A percentile compares a stretch with the other conserved stretches of the same genome.
phyloP scores from a whole-genome alignment of 192 early-diverging fungal species.

The Coemansia sp. region DNA sequence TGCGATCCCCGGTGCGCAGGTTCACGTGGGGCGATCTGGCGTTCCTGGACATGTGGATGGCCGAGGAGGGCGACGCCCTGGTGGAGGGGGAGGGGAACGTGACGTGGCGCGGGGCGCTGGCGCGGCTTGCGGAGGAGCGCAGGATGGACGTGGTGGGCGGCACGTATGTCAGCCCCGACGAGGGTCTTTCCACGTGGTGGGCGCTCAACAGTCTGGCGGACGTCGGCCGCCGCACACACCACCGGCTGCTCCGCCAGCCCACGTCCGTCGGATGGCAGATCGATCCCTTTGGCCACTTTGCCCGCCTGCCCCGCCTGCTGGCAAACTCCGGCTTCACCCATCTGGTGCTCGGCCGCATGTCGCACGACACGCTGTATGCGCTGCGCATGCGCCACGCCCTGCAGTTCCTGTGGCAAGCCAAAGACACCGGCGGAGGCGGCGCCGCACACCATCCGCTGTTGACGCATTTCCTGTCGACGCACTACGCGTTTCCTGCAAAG shows the following conservation, averaged over 20 bases:
- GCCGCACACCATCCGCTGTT: constrained; percentile 2
- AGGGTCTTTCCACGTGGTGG: constrained; percentile 51
- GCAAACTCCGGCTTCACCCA: constrained; percentile 28
- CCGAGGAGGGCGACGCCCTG: constrained; percentile 26
- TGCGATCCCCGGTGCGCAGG: constrained; percentile 16
- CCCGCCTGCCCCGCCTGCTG: constrained; percentile 26
- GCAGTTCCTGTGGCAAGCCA: constrained; percentile 47
- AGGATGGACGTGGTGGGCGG: constrained; percentile 39
- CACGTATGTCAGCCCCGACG: constrained; percentile 46
- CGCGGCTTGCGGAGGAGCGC: constrained; percentile 17
- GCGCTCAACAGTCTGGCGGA: constrained; percentile 39
- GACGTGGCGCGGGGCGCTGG: constrained; percentile 37
- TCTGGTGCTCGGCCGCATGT: constrained; percentile 44
- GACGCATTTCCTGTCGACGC: constrained; percentile 38
- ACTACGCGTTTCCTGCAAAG: constrained; percentile 30
- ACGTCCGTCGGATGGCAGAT: constrained; percentile 40
- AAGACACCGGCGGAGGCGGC: too few species aligned
- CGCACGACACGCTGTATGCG: constrained; percentile 24
- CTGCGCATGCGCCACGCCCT: constrained; percentile 14
- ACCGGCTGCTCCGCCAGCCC: constrained; percentile 18
- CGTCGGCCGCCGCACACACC: constrained; percentile 27
- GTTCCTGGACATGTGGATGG: constrained; percentile 46
- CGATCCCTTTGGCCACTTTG: constrained; percentile 42
- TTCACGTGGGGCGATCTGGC: constrained; percentile 50
- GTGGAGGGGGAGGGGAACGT: constrained; percentile 1